Evolutionary conservation across 2,329 filamentous ascomycete genomes (phyloP).

Genomic region (Colletotrichum eremochloae): DNA sequence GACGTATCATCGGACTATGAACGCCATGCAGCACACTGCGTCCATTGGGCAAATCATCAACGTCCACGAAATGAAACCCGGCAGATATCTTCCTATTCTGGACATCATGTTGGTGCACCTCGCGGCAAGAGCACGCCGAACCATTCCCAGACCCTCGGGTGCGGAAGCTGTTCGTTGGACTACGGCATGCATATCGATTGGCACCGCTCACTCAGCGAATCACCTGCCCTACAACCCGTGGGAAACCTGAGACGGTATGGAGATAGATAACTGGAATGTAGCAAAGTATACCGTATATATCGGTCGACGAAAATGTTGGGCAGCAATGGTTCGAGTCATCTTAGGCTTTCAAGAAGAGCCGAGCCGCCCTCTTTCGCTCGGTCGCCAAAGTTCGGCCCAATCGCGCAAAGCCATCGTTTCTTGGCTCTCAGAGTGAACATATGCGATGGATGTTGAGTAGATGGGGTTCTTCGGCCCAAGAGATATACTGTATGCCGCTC

Average conservation of each 20-base stretch:
- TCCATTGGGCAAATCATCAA: slow-evolving; percentile 28
- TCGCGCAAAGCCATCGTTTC: not conserved
- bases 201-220: not conserved
- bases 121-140: slow-evolving; percentile 38
- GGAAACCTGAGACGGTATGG: not conserved
- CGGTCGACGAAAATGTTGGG: not conserved
- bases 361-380: not conserved
- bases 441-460: not conserved
- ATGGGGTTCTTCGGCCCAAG: slow-evolving; percentile 10
- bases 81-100: slow-evolving; percentile 32
- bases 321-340: slow-evolving; percentile 1
- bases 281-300: not conserved
- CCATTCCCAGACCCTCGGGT: slow-evolving; percentile 36
- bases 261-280: not conserved
- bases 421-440: slow-evolving; percentile 10
- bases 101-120: slow-evolving; percentile 36
- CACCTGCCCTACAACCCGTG: not conserved
- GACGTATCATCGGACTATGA: slow-evolving; percentile 24
- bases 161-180: slow-evolving; percentile 5
- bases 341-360: not conserved
- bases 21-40: slow-evolving; percentile 33
- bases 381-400: not conserved
- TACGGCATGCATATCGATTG: slow-evolving; percentile 4
- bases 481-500: not conserved
- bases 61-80: slow-evolving; percentile 19